phyloP scores from a whole-genome alignment of 192 early-diverging fungal species.

The Backusella parvicylindrica region DNA sequence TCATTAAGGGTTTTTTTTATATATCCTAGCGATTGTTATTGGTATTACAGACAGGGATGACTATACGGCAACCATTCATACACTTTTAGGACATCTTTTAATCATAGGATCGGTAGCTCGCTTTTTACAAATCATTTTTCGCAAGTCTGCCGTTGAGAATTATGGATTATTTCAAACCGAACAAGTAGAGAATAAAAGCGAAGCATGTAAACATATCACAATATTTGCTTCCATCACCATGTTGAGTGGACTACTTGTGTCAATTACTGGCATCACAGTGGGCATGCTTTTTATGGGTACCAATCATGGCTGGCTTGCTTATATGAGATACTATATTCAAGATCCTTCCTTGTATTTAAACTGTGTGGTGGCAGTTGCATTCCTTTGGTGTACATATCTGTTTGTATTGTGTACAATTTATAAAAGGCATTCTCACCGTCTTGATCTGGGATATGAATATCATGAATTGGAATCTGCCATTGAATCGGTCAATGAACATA shows the following conservation, averaged over 20 bases:
- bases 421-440: background rate
- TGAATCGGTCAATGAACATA: background rate
- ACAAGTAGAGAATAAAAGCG: background rate
- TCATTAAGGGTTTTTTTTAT: background rate
- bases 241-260: constrained; percentile 37
- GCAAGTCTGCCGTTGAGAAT: background rate
- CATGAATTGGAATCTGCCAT: background rate
- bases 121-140: constrained; percentile 8
- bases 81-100: constrained; percentile 9
- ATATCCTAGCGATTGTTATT: constrained; percentile 4
- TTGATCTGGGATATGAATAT: background rate
- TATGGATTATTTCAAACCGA: constrained; percentile 3
- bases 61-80: constrained; percentile 8
- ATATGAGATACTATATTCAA: constrained; percentile 29
- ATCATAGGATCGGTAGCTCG: constrained; percentile 11
- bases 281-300: constrained; percentile 37
- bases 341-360: constrained; percentile 41
- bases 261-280: constrained; percentile 30
- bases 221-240: constrained; percentile 28
- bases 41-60: background rate
- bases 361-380: constrained; percentile 32
- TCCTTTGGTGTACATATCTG: constrained; percentile 29
- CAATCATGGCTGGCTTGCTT: constrained; percentile 31
- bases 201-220: constrained; percentile 9
- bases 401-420: constrained; percentile 1